A percentile compares a stretch with the other conserved stretches of the same genome.
Evolutionary conservation across 306 rosid species (phyloP).

Genomic region (Trifolium repens): DNA sequence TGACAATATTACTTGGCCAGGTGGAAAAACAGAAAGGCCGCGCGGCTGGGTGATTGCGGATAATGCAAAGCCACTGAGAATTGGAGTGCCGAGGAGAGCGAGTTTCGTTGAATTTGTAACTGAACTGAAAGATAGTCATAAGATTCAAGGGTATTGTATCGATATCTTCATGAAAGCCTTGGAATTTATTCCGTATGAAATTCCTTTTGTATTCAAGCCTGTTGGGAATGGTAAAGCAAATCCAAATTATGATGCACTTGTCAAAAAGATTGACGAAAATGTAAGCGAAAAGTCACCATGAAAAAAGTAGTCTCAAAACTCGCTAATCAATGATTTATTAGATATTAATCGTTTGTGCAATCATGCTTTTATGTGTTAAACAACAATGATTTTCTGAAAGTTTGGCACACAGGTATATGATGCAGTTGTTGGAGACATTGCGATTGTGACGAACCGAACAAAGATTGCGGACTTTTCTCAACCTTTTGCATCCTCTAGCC

Average conservation of each 20-base stretch:
- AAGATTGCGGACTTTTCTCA: constrained; percentile 86
- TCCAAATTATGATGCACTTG: constrained; percentile 75
- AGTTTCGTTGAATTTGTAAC: constrained; percentile 90
- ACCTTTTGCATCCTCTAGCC: constrained; percentile 85
- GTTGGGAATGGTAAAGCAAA: constrained; percentile 77
- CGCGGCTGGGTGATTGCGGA: constrained; percentile 95
- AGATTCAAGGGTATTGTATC: constrained; percentile 72
- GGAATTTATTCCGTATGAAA: constrained; percentile 70
- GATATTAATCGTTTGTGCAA: constrained; percentile 25
- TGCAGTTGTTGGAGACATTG: constrained; percentile 95
- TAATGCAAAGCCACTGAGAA: constrained; percentile 71
- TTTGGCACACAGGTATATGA: constrained; percentile 72
- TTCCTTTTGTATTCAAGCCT: constrained; percentile 73
- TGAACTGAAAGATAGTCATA: constrained; percentile 47
- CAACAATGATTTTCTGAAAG: constrained; percentile 34
- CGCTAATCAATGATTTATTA: constrained; percentile 25
- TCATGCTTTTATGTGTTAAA: constrained; percentile 31
- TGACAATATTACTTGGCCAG: constrained; percentile 80
- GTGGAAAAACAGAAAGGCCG: constrained; percentile 73
- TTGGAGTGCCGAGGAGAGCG: constrained; percentile 87
- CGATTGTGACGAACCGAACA: constrained; percentile 89
- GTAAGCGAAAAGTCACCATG: constrained; percentile 54
- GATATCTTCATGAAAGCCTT: constrained; percentile 76
- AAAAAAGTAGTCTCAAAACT: constrained; percentile 30
- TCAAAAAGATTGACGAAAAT: constrained; percentile 61